Conservation (phyloP, 495 filamentous ascomycete genomes). For the Annulohypoxylon moriforme region DNA sequence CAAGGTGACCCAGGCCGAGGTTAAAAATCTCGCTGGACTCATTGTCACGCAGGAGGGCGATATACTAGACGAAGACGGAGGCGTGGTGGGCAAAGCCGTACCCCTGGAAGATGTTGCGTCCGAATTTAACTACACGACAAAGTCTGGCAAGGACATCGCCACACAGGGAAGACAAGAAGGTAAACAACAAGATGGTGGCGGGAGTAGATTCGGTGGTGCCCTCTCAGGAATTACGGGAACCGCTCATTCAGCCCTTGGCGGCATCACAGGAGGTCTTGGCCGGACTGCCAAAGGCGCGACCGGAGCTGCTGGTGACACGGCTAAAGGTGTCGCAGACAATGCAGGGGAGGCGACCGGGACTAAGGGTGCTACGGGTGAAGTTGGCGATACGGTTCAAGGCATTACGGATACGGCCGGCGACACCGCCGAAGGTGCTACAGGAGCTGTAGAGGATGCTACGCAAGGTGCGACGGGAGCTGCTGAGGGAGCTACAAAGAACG, state of each 20-base stretch:
- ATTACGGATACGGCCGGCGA: conserved; percentile 21
- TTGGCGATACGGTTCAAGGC: conserved; percentile 20
- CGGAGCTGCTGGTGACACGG: conserved; percentile 20
- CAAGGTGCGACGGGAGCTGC: conserved; percentile 44
- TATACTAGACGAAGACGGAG: conserved; percentile 70
- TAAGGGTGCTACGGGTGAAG: conserved; percentile 19
- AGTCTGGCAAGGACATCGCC: conserved; percentile 28
- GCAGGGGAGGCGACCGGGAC: conserved; percentile 23
- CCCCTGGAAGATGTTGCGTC: conserved; percentile 51
- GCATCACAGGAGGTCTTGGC: conserved; percentile 30
- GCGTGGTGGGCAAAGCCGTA: conserved; percentile 68
- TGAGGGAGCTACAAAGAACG: conserved; percentile 42
- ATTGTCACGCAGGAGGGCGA: conserved; percentile 70
- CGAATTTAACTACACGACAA: conserved; percentile 44
- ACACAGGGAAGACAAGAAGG: conserved; percentile 15
- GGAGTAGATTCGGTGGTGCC: conserved; percentile 24
- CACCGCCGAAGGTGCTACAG: conserved; percentile 20
- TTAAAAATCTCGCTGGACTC: conserved; percentile 65
- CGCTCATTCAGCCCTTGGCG: conserved; percentile 25
- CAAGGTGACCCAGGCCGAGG: conserved; percentile 69
- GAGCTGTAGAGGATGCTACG: conserved; percentile 25
- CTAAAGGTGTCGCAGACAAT: conserved; percentile 29
- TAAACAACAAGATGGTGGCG: background rate
- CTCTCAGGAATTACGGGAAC: conserved; percentile 30
- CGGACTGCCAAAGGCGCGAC: conserved; percentile 26